Conservation (phyloP, 1,284 basidiomycete species). For the Pholiota adiposa region DNA sequence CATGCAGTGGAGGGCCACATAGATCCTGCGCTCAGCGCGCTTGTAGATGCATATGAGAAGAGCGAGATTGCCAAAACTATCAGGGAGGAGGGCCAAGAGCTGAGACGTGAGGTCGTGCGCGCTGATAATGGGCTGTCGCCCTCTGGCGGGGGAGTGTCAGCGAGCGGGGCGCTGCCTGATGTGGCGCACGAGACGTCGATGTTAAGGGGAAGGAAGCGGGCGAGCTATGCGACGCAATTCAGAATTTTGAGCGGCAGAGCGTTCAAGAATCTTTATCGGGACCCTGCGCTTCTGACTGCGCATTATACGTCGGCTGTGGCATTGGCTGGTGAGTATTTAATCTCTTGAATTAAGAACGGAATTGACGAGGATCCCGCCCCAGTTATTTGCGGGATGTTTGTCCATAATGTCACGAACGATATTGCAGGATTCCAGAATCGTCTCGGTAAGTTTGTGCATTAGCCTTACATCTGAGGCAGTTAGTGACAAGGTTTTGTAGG, state of each 20-base stretch:
- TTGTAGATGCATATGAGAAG: constrained; percentile 73
- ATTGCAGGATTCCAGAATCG: constrained; percentile 95
- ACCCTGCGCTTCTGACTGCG: constrained; percentile 88
- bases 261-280: constrained; percentile 98
- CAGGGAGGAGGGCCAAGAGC: constrained; percentile 63
- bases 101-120: constrained; percentile 39
- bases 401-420: constrained; percentile 83
- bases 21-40: constrained; percentile 70
- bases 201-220: constrained; percentile 81
- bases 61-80: constrained; percentile 74
- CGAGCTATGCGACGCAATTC: constrained; percentile 89
- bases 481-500: constrained; percentile 47
- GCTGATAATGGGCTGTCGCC: constrained; percentile 20
- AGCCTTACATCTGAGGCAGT: neutral
- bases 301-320: constrained; percentile 89
- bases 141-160: constrained; percentile 25
- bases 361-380: too few relatives aligned
- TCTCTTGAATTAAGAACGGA: too few relatives aligned
- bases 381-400: constrained; percentile 86
- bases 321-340: constrained; percentile 68
- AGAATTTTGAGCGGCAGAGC: constrained; percentile 91
- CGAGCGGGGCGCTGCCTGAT: constrained; percentile 58
- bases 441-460: constrained; percentile 50
- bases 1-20: constrained; percentile 41
- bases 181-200: constrained; percentile 67